These are phyloP conservation scores for Cyathus olla DNA, from an alignment of 1,284 basidiomycete genomes.

Conservation along the genomic window DNA sequence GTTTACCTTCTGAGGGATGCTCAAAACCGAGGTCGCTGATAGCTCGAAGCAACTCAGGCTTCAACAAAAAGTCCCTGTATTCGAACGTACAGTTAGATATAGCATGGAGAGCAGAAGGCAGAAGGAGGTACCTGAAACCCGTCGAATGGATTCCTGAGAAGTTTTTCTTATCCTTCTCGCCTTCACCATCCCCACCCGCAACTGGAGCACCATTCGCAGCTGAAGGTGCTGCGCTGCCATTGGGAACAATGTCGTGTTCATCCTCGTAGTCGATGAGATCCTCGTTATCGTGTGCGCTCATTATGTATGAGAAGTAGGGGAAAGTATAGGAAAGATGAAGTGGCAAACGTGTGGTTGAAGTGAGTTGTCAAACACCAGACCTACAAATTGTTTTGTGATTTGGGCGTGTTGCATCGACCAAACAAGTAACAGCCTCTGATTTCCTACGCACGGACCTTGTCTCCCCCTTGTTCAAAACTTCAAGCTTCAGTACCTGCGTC, in stretches of 20 bases:
- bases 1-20: conserved; percentile 97
- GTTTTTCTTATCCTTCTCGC: conserved; percentile 94
- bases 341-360: conserved; percentile 11
- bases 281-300: conserved; percentile 86
- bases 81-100: conserved; percentile 16
- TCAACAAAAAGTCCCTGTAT: conserved; percentile 93
- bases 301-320: conserved; percentile 45
- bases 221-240: conserved; percentile 62
- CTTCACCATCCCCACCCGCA: conserved; percentile 67
- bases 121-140: conserved; percentile 80
- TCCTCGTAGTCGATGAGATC: conserved; percentile 96
- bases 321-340: conserved; percentile 23
- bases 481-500: too few species aligned
- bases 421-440: conserved; percentile 22
- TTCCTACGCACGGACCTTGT: conserved; percentile 19
- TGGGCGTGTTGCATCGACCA: conserved; percentile 15
- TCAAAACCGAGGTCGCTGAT: conserved; percentile 99
- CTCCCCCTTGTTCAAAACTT: too few species aligned
- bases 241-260: conserved; percentile 87
- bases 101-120: not conserved
- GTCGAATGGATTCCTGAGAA: conserved; percentile 98
- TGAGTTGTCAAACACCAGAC: conserved; percentile 13
- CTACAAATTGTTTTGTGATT: conserved; percentile 9
- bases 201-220: conserved; percentile 63
- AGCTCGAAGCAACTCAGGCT: conserved; percentile 96